Evolutionary conservation across 129 eudicot species (phyloP), one percentile per base, ranked within the genome.

Genomic region (Helianthus tuberosus): DNA sequence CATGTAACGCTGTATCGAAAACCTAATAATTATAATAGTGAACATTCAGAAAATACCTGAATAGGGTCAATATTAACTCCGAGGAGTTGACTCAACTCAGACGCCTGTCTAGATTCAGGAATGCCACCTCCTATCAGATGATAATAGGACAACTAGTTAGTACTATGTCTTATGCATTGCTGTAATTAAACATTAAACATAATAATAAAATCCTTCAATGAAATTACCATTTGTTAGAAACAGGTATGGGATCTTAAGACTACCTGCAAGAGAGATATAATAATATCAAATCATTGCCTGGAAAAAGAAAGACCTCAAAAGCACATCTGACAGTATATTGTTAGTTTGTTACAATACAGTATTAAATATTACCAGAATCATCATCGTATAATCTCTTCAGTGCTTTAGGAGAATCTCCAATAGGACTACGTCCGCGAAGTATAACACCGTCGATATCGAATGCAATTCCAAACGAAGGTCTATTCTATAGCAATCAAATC

Each of bases 371-470:
- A 88, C 94, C 94, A 46, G 83, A 83, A 76, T 86, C 77, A 76
- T 86, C 79, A 59, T 71, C 76, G 29, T 80, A 86, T 50, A 89
- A 67, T 81, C 80, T 78, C 29, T 69, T 67, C 67, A 89, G 76
- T 50, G 95, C 95, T 15, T 39, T 80, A 46, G 81, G 79, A 46
- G 95, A 83, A 27, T 83, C 83, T 38, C 95, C 91, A 57, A 89
- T 81, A 29, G 95, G 91, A 53, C 74, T 72, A 25, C 69, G 54
- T 23, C 95, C 91, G 38, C 89, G 89, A 39, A 89, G 91, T 68
- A 89, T 80, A 55, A 86, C 95, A 15, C 95, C 95, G 48, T 89
- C 95, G 47, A 86, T 83, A 63, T 86, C 91, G 73, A 89, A 86
- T n/a, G 91, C 91, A 41, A 86, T 83, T 51, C 89, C 91, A 72